Evolutionary conservation across 257 asterid species (phyloP), one percentile per base, ranked within the genome.

Genomic region (Marsdenia floribunda): DNA sequence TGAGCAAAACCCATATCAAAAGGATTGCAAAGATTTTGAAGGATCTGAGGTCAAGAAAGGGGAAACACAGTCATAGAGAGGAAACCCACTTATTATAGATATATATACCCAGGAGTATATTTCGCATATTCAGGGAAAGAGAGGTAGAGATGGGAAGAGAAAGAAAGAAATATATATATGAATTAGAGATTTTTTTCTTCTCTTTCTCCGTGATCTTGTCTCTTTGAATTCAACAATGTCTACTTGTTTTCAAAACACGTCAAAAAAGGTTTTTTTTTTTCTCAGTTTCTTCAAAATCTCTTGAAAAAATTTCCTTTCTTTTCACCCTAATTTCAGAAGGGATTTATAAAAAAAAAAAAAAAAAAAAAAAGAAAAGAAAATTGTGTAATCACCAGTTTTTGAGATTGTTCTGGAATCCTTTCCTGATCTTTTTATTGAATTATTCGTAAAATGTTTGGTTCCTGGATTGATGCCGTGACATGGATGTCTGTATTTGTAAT

Each of bases 121-220:
- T 75, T 80, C 49, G 35, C 79, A 40, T 66, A 53, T 72, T 38
- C 47, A 74, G 82, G 72, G 84, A 81, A 65, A 78, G 79, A 82
- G 82, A 83, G 85, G 87, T 83, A 81, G 76, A 80, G 85, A 70
- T 75, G 76, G 71, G 82, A 76, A 78, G 82, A 78, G 4, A 50
- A 50, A 44, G 7, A 44, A 44, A 44, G 46, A 42, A 42, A 10
- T 42, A 5, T 42, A 4, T 42, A 0, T 44, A 29, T 44, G 54
- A 50, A 50, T 55, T 82, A 80, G 73, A 79, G 55, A 76, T 79
- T 84, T 81, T 76, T 82, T 72, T 85, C 71, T 69, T 74, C 76
- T 72, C 64, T 55, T 80, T 59, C 73, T 80, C 52, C 73, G 49
- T 76, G 84, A 76, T 86, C 80, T 80, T 80, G 79, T 81, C 74